Evolutionary conservation across 2,329 filamentous ascomycete species (phyloP).

Genomic region (Sclerotinia minor): DNA sequence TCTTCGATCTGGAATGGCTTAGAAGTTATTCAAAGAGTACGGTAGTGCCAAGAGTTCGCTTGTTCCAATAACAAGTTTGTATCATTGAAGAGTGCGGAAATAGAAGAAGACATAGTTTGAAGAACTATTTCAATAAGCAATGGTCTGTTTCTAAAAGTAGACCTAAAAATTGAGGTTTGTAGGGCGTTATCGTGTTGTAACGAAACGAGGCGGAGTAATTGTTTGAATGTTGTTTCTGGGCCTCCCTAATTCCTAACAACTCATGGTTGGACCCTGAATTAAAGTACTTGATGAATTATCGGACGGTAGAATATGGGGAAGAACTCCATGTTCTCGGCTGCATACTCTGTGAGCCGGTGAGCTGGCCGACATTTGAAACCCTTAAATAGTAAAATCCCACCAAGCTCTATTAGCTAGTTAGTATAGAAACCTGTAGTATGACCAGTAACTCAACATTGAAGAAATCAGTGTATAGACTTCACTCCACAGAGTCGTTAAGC

Average conservation of each 20-base stretch:
- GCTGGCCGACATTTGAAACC: neutral
- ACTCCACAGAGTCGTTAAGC: conserved; percentile 28
- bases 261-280: neutral
- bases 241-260: neutral
- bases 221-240: neutral
- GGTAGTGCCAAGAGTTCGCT: neutral
- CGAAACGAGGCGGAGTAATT: neutral
- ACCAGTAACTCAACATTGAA: conserved; percentile 14
- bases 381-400: neutral
- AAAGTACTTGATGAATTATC: neutral
- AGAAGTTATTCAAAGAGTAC: too few relatives aligned
- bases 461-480: conserved; percentile 24
- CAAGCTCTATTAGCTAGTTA: neutral
- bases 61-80: too few relatives aligned
- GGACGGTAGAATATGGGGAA: neutral
- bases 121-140: neutral
- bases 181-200: neutral
- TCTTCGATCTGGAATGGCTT: too few relatives aligned
- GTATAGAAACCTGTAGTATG: neutral
- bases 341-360: neutral
- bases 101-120: neutral
- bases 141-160: neutral
- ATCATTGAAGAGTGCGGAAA: neutral
- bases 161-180: too few relatives aligned
- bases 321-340: neutral